These are phyloP conservation scores for Saccharomycopsis babjevae DNA, from an alignment of 805 yeast genomes.

Conservation along the genomic window DNA sequence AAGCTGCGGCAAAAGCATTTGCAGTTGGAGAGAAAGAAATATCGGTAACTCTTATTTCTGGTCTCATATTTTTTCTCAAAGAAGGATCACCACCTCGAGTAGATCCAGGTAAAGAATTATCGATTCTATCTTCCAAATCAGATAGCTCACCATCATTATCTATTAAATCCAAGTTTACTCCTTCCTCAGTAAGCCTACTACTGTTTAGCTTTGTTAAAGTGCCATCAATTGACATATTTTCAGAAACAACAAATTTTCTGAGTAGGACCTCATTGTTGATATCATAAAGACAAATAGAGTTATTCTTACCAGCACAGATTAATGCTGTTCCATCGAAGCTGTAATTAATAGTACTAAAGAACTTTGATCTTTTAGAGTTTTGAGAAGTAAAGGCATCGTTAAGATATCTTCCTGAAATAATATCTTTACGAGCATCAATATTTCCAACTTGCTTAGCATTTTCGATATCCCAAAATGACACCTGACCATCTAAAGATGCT, in stretches of 20 bases:
- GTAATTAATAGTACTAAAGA: constrained; percentile 70
- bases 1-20: constrained; percentile 83
- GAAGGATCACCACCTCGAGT: constrained; percentile 70
- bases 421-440: constrained; percentile 80
- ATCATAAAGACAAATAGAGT: constrained; percentile 86
- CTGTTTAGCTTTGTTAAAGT: constrained; percentile 73
- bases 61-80: constrained; percentile 52
- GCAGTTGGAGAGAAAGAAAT: constrained; percentile 85
- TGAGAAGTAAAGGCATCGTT: constrained; percentile 75
- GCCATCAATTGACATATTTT: constrained; percentile 86
- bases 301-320: constrained; percentile 90
- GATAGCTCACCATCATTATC: constrained; percentile 82
- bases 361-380: constrained; percentile 75
- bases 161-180: constrained; percentile 51
- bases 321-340: constrained; percentile 83
- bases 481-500: constrained; percentile 79
- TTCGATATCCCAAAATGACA: constrained; percentile 75
- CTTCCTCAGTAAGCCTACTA: constrained; percentile 76
- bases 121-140: constrained; percentile 74
- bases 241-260: constrained; percentile 73
- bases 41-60: constrained; percentile 73
- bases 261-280: constrained; percentile 78
- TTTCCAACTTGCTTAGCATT: constrained; percentile 69
- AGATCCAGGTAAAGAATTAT: constrained; percentile 77
- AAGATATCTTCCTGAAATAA: constrained; percentile 73